Evolutionary conservation across 257 asterid species (phyloP).

Genomic region (Linaria vulgaris): DNA sequence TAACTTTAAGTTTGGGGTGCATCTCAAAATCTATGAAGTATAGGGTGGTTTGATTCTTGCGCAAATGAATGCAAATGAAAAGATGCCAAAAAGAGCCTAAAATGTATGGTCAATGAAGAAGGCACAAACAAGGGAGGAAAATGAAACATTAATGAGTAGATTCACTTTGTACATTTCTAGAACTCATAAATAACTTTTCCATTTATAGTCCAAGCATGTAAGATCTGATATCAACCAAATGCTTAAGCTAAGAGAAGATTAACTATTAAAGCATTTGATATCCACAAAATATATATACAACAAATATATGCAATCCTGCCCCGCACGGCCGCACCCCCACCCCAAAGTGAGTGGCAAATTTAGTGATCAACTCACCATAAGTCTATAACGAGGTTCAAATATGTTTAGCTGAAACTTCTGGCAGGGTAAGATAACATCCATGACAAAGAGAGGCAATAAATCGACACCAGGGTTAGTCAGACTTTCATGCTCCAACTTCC

Average conservation of each 20-base stretch:
- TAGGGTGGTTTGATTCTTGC: too few relatives aligned
- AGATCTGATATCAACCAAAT: neutral
- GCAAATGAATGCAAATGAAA: too few relatives aligned
- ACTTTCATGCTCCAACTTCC: slow-evolving; percentile 76
- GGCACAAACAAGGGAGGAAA: too few relatives aligned
- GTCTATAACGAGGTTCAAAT: slow-evolving; percentile 98
- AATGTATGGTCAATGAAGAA: too few relatives aligned
- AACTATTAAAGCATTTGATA: neutral
- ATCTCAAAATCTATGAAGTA: too few relatives aligned
- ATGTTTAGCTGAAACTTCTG: slow-evolving; percentile 92
- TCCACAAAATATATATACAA: slow-evolving; percentile 8
- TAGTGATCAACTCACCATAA: slow-evolving; percentile 67
- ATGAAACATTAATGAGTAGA: too few relatives aligned
- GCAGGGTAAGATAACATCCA: slow-evolving; percentile 95
- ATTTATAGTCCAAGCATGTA: slow-evolving; percentile 10
- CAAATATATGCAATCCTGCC: neutral
- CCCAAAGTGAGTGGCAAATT: slow-evolving; percentile 2
- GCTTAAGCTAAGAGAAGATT: neutral
- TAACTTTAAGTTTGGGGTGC: too few relatives aligned
- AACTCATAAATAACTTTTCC: too few relatives aligned
- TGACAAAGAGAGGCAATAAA: slow-evolving; percentile 91
- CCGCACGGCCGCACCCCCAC: too few relatives aligned
- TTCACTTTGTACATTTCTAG: too few relatives aligned
- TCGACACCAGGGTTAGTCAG: slow-evolving; percentile 71
- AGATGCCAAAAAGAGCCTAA: too few relatives aligned